Evolutionary conservation across 371 early-diverging fungal genomes (phyloP).

Genomic region (Syncephalastrum racemosum): DNA sequence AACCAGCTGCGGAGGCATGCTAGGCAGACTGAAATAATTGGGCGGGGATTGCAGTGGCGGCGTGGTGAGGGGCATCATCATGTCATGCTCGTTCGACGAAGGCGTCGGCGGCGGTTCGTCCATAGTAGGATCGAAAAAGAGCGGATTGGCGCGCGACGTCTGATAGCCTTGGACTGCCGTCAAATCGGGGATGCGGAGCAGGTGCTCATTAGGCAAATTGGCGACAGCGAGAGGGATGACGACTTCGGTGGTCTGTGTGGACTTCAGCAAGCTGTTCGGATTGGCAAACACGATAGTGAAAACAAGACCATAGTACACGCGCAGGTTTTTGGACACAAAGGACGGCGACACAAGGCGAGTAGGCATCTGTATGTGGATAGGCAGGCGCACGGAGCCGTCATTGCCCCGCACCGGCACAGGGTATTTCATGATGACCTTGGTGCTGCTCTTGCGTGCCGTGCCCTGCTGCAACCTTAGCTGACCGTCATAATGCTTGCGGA

Average conservation of each 20-base stretch:
- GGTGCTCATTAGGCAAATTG: constrained; percentile 42
- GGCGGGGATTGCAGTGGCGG: constrained; percentile 46
- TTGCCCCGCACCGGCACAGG: constrained; percentile 16
- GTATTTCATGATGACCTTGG: constrained; percentile 30
- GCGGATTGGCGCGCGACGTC: constrained; percentile 31
- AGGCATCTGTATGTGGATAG: constrained; percentile 37
- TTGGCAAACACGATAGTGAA: constrained; percentile 28
- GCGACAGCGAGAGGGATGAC: constrained; percentile 41
- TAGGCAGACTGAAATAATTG: constrained; percentile 40
- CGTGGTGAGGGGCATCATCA: constrained; percentile 13
- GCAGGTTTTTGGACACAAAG: constrained; percentile 39
- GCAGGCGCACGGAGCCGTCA: constrained; percentile 2
- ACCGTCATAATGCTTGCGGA: constrained; percentile 51
- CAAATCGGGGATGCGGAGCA: constrained; percentile 39
- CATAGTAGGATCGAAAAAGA: constrained; percentile 41
- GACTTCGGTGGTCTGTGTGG: constrained; percentile 29
- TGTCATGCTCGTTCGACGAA: constrained; percentile 14
- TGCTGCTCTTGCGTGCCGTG: constrained; percentile 39
- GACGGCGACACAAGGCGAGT: constrained; percentile 49
- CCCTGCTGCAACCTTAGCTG: constrained; percentile 46
- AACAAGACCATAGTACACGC: constrained; percentile 42
- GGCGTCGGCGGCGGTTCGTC: constrained; percentile 39
- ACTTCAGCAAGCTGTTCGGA: constrained; percentile 35
- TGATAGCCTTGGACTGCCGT: constrained; percentile 33
- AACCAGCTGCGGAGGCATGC: constrained; percentile 33